A percentile compares a stretch with the other conserved stretches of the same genome.
Conservation (phyloP, 345 rosid genomes). For the Populus deltoides region DNA sequence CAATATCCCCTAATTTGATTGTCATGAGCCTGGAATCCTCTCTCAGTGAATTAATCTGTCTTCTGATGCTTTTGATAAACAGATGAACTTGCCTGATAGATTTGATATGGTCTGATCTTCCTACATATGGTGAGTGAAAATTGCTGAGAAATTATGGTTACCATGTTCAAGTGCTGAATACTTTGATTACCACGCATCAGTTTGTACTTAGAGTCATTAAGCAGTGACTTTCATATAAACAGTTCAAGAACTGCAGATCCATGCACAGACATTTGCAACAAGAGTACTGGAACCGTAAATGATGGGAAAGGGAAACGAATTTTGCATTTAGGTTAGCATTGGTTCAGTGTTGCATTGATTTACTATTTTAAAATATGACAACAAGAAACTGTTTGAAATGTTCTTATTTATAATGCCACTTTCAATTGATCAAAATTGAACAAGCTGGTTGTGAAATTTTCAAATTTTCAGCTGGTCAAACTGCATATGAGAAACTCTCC, state of each 20-base stretch:
- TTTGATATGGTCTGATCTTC: slow-evolving; percentile 88
- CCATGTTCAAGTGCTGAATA: neutral
- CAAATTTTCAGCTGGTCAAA: neutral
- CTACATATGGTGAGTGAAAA: slow-evolving; percentile 76
- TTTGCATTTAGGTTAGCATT: neutral
- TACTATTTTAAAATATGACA: neutral
- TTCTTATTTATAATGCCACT: neutral
- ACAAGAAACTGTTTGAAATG: neutral
- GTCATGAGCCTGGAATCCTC: slow-evolving; percentile 11
- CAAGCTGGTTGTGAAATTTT: neutral
- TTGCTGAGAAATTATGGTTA: slow-evolving; percentile 3
- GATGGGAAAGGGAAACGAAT: neutral
- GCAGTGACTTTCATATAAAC: neutral
- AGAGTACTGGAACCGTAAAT: neutral
- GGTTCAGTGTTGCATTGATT: neutral
- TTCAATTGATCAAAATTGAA: neutral
- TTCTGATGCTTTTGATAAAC: slow-evolving; percentile 32
- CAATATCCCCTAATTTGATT: neutral
- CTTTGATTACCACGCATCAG: neutral
- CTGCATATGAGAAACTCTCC: neutral
- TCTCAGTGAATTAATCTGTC: neutral
- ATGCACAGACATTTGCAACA: neutral
- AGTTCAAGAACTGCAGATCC: neutral
- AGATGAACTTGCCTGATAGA: slow-evolving; percentile 95
- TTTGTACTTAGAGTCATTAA: neutral